Evolutionary conservation across 2,329 filamentous ascomycete genomes (phyloP).

Genomic region (Endothia cerciana): DNA sequence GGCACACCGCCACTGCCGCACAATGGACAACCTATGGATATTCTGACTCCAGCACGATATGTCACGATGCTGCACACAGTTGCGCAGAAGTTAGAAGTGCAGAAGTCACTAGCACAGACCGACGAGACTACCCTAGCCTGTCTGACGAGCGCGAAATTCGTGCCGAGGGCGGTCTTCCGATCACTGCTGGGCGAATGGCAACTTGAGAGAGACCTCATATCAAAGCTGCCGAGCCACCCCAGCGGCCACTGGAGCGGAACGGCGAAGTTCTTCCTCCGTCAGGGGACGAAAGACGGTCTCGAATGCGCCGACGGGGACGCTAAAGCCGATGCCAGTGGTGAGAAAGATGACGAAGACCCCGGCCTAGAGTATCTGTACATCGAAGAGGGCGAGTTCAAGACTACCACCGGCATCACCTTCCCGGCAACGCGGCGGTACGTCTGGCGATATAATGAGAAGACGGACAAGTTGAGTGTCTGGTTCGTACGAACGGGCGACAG

Average conservation of each 20-base stretch:
- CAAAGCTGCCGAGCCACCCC: slow-evolving; percentile 60
- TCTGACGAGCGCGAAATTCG: slow-evolving; percentile 53
- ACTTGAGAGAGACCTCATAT: slow-evolving; percentile 60
- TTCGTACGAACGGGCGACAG: slow-evolving; percentile 69
- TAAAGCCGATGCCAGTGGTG: slow-evolving; percentile 8
- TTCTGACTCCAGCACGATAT: slow-evolving; percentile 62
- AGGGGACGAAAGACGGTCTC: slow-evolving; percentile 59
- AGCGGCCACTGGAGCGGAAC: slow-evolving; percentile 68
- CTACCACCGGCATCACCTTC: slow-evolving; percentile 59
- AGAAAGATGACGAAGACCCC: slow-evolving; percentile 36
- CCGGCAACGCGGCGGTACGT: slow-evolving; percentile 69
- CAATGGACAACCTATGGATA: slow-evolving; percentile 51
- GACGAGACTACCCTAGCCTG: slow-evolving; percentile 46
- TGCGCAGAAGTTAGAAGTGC: slow-evolving; percentile 45
- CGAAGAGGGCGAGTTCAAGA: slow-evolving; percentile 68
- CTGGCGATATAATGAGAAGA: slow-evolving; percentile 68
- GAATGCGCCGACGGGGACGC: slow-evolving; percentile 36
- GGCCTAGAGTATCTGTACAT: slow-evolving; percentile 69
- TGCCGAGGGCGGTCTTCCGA: slow-evolving; percentile 70
- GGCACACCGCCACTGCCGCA: slow-evolving; percentile 45
- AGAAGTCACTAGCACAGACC: slow-evolving; percentile 51
- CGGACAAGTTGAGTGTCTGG: slow-evolving; percentile 71
- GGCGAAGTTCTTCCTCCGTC: slow-evolving; percentile 66
- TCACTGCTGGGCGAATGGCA: slow-evolving; percentile 73
- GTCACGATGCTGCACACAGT: slow-evolving; percentile 46